Base-by-base conservation (phyloP, 139 green algal species). In the Coelastrella sp. region DNA sequence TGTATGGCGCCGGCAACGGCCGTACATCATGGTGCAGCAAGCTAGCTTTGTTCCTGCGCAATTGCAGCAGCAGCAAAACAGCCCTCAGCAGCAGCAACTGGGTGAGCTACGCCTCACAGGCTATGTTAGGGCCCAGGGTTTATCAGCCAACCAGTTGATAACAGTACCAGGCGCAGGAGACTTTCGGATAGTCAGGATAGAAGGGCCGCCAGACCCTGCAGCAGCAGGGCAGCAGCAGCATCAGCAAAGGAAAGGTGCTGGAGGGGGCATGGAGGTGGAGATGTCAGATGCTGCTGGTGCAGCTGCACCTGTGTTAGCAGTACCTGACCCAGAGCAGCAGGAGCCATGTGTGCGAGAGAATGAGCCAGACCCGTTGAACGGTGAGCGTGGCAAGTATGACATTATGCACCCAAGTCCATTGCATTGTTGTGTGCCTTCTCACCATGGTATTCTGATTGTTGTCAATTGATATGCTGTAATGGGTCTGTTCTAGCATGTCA, bases 101-200 rank as follows among this genome's bases (percentile, higher is more conserved):
- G 94, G 93, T 47, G 92, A 88, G 60, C 89, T 97, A 58, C 32
- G 86, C 4, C 73, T 97, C 59, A 96, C 93, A 13, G 96, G 94
- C 10, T 98, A 96, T 89, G 92, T 99, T 13, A 92, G 97, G 0
- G 73, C 83, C 19, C 90, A 88, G 10, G 96, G 93, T 2, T 91
- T 99, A 47, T 96, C 93, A 17, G 96, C 94, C 3, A 96, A 96
- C 68, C 96, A 98, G 89, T 65, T 96, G 4, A 68, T 99, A 4
- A 94, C 97, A 74, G 92, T 99, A 7, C 94, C 95, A 4, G 95
- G 94, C 7, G 94, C 93, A 3, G 97, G 97, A 0, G 96, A 99
- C 88, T 98, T 97, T 89, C 91, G 94, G 77, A 95, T 99, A 20
- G 61, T 92, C 5, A 65, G 77, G 4, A 97, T 98, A 20, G 91